Base-by-base conservation (phyloP, 495 filamentous ascomycete species). In the Wilcoxina mikolae region DNA sequence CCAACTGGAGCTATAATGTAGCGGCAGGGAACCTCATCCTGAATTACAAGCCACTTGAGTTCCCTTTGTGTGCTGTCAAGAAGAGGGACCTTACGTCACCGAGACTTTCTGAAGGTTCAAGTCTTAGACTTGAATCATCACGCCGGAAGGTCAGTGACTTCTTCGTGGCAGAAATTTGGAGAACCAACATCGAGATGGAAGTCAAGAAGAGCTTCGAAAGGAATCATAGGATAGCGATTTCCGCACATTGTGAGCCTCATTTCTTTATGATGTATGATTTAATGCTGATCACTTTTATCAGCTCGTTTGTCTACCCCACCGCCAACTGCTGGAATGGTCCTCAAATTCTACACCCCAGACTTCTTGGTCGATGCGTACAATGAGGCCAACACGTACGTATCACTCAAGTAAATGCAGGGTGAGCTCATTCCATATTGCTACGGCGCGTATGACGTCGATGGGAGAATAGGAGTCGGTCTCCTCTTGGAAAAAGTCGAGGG, bases 1-100 rank as follows among this genome's bases (percentile, higher is more conserved):
- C 51, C 51, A 23, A 26, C 23, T 26, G 38, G 51, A 53, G 51
- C 51, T 28, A 53, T 23, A 15, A 20, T 53, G 51, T 53, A 53
- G n/a, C 42, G 38, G 51, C 51, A 54, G 33, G 31, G 7, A 35
- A 35, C 15, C 31, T 35, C 31, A 35, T 35, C 31, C 31, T 35
- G 15, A 15, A 35, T 5, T 5, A 7, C 31, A 35, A 5, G 31
- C 5, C 5, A 5, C 31, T 5, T 5, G 31, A 35, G 31, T 35
- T 35, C 15, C 31, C 31, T 35, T 35, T 35, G 15, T 35, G 31
- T 35, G 5, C 31, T 35, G 31, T 35, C 31, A 35, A 35, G 31
- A 35, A 35, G 31, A 35, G 31, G 31, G 31, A 35, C 31, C 5
- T 35, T 15, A 35, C 31, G 31, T 15, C 31, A 35, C 31, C 31